A percentile compares a stretch with the other conserved stretches of the same genome.
Conservation (phyloP, 441 rosid species). For the Adansonia grandidieri region DNA sequence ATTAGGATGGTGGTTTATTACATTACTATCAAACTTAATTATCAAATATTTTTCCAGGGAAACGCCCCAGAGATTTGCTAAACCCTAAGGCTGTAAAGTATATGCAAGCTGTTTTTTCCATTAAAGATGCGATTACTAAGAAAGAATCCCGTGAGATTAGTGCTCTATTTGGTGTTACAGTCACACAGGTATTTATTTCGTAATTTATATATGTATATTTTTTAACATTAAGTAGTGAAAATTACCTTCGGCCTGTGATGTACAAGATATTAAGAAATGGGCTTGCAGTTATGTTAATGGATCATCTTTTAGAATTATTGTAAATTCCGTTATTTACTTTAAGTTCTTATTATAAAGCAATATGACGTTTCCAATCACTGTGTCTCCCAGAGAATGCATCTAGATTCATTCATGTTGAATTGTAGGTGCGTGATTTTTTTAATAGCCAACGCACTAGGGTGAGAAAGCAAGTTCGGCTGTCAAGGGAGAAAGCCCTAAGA, state of each 20-base stretch:
- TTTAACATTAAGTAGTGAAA: background rate
- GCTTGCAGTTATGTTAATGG: slow-evolving; percentile 1
- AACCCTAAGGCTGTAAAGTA: slow-evolving; percentile 93
- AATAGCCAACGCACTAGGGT: slow-evolving; percentile 83
- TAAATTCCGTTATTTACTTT: background rate
- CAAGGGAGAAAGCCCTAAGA: slow-evolving; percentile 71
- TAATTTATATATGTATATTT: background rate
- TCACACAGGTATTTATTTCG: slow-evolving; percentile 67
- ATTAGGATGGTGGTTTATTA: slow-evolving; percentile 31
- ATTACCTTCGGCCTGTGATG: slow-evolving; percentile 3
- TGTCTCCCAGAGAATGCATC: slow-evolving; percentile 11
- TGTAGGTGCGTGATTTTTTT: slow-evolving; percentile 91
- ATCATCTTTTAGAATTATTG: background rate
- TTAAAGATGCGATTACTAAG: slow-evolving; percentile 94
- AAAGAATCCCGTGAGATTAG: slow-evolving; percentile 95
- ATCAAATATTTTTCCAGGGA: slow-evolving; percentile 57
- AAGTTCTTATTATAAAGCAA: background rate
- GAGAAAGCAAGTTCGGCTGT: slow-evolving; percentile 75
- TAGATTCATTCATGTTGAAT: slow-evolving; percentile 20
- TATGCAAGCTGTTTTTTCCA: slow-evolving; percentile 86
- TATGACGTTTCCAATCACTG: background rate
- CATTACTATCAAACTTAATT: slow-evolving; percentile 26
- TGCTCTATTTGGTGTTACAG: slow-evolving; percentile 83
- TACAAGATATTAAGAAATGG: background rate
- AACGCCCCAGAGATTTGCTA: slow-evolving; percentile 96